These are phyloP conservation scores for Cupressus sempervirens DNA, from an alignment of 75 land plant genomes.

Conservation along the genomic window DNA sequence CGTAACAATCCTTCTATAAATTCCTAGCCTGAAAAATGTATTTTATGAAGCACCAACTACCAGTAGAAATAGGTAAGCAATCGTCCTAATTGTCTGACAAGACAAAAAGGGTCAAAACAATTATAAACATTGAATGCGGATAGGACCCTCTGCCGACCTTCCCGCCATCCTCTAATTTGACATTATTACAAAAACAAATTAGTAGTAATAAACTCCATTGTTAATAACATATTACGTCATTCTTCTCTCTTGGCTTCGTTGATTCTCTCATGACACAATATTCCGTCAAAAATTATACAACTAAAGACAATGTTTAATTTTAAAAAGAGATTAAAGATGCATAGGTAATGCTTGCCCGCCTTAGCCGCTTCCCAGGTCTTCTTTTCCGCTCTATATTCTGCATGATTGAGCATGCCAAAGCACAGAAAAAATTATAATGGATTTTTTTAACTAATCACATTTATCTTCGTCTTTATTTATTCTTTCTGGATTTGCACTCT, in stretches of 20 bases:
- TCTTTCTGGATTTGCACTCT: background rate
- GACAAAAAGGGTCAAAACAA: background rate
- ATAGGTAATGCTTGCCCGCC: background rate
- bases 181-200: background rate
- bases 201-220: background rate
- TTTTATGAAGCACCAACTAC: background rate
- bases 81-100: background rate
- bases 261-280: background rate
- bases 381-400: background rate
- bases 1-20: no score
- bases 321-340: background rate
- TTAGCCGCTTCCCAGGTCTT: background rate
- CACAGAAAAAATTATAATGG: background rate
- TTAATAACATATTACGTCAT: background rate
- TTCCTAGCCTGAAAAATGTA: background rate
- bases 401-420: background rate
- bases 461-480: background rate
- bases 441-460: background rate
- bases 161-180: background rate
- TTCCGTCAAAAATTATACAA: background rate
- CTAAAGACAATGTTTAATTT: background rate
- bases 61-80: background rate
- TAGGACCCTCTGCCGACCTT: constrained; percentile 1
- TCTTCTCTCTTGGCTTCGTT: background rate
- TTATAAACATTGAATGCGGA: background rate